phyloP scores from a whole-genome alignment of 805 yeast species.

The Yarrowia bubula region DNA sequence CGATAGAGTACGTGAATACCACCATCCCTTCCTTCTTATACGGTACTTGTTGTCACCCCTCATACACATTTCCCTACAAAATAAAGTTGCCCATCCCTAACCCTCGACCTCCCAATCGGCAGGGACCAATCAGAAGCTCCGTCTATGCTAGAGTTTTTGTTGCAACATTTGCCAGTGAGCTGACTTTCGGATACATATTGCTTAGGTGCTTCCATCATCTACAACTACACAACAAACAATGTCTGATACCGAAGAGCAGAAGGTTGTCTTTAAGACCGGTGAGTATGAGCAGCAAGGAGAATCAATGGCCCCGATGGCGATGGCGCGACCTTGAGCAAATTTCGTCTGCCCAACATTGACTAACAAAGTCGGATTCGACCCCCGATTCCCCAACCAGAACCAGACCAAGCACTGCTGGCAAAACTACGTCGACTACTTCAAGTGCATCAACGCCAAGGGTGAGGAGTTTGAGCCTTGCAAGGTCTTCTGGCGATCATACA shows the following conservation, averaged over 20 bases:
- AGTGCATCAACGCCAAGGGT: slow-evolving; percentile 94
- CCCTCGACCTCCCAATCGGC: slow-evolving; percentile 24
- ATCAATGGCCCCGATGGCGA: not conserved
- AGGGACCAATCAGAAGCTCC: slow-evolving; percentile 3
- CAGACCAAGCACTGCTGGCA: slow-evolving; percentile 99
- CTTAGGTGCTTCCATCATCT: slow-evolving; percentile 24
- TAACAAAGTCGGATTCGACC: slow-evolving; percentile 61
- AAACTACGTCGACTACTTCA: slow-evolving; percentile 95
- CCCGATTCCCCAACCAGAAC: slow-evolving; percentile 95
- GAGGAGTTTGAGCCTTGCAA: slow-evolving; percentile 98
- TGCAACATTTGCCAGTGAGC: slow-evolving; percentile 20
- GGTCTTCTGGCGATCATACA: slow-evolving; percentile 87
- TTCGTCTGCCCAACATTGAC: not conserved
- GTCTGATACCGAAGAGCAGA: slow-evolving; percentile 26
- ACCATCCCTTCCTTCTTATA: no score
- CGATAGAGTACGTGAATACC: no score
- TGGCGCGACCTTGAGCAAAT: not conserved
- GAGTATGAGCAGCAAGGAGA: not conserved
- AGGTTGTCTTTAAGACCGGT: slow-evolving; percentile 26
- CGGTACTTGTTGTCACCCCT: no score
- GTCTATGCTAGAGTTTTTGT: slow-evolving; percentile 1
- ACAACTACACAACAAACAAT: slow-evolving; percentile 23
- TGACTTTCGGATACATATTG: slow-evolving; percentile 25
- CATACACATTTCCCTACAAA: not conserved
- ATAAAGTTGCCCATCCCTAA: not conserved